phyloP scores from a whole-genome alignment of 345 rosid genomes.

The Gossypium ekmanianum region DNA sequence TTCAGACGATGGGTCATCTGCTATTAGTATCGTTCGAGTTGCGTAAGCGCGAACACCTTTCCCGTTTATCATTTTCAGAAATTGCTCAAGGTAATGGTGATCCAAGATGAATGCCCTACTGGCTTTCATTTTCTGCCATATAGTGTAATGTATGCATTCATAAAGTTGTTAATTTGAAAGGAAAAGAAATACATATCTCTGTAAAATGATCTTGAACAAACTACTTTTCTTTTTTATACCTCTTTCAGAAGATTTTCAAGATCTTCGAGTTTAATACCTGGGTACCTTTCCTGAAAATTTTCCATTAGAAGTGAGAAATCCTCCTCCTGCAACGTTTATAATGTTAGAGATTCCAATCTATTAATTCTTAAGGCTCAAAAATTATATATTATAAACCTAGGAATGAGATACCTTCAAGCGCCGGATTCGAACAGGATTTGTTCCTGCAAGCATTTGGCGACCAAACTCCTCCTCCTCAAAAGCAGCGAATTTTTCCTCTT shows the following conservation, averaged over 20 bases:
- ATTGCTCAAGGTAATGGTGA: slow-evolving; percentile 60
- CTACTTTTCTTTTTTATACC: too few species aligned
- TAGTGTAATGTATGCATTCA: too few species aligned
- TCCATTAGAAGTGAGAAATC: accelerated
- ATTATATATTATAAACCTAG: too few species aligned
- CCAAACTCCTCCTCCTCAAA: slow-evolving; percentile 46
- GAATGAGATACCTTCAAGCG: slow-evolving; percentile 31
- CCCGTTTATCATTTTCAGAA: slow-evolving; percentile 35
- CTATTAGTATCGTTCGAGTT: slow-evolving; percentile 41
- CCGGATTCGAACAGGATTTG: slow-evolving; percentile 46
- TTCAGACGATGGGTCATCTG: too few species aligned
- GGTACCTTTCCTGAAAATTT: too few species aligned
- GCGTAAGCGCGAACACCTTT: slow-evolving; percentile 49
- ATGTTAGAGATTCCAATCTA: not conserved
- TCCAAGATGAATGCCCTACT: slow-evolving; percentile 41
- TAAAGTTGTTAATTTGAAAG: too few species aligned
- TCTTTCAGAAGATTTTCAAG: too few species aligned
- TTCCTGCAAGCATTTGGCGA: slow-evolving; percentile 64
- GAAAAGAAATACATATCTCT: too few species aligned
- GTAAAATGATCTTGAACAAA: too few species aligned
- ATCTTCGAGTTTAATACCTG: too few species aligned
- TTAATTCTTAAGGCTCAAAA: not conserved
- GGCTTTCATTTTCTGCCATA: too few species aligned
- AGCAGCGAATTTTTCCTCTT: slow-evolving; percentile 14
- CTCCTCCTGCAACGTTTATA: not conserved